Percentiles rank a stretch among this genome's conserved stretches.
Evolutionary conservation across 192 early-diverging fungal species (phyloP).

Genomic region (Podila minutissima): DNA sequence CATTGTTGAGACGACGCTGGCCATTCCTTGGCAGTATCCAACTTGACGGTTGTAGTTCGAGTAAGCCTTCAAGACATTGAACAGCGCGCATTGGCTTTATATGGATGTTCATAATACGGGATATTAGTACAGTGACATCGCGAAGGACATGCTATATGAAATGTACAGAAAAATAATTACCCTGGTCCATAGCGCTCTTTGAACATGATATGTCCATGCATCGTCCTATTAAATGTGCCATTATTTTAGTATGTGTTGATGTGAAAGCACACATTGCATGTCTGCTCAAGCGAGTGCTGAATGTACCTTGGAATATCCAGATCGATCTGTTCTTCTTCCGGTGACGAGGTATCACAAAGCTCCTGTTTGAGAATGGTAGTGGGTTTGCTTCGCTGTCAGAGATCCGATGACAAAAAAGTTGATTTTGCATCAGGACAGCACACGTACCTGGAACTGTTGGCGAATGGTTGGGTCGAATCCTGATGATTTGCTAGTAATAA

Average conservation of each 20-base stretch:
- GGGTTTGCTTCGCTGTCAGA: background rate
- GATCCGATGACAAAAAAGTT: background rate
- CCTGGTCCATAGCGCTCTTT: slow-evolving; percentile 66
- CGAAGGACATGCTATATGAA: background rate
- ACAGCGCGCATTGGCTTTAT: slow-evolving; percentile 76
- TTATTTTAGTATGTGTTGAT: background rate
- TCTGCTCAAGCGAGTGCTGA: background rate
- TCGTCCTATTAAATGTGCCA: slow-evolving; percentile 33
- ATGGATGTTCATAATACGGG: background rate
- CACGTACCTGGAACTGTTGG: slow-evolving; percentile 38
- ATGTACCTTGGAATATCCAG: slow-evolving; percentile 62
- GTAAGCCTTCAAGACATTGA: slow-evolving; percentile 84
- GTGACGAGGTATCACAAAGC: background rate
- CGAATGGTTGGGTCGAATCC: slow-evolving; percentile 37
- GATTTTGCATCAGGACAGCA: background rate
- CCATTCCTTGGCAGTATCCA: slow-evolving; percentile 91
- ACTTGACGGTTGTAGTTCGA: slow-evolving; percentile 78
- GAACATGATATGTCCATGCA: slow-evolving; percentile 69
- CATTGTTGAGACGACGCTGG: slow-evolving; percentile 80
- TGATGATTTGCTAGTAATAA: slow-evolving; percentile 31
- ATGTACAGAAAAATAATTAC: slow-evolving; percentile 23
- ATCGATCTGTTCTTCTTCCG: slow-evolving; percentile 59
- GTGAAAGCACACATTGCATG: background rate
- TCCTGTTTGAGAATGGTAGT: slow-evolving; percentile 1
- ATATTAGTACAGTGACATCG: background rate